Conservation (phyloP, 768 basidiomycete species). For the Pholiota microspora region DNA sequence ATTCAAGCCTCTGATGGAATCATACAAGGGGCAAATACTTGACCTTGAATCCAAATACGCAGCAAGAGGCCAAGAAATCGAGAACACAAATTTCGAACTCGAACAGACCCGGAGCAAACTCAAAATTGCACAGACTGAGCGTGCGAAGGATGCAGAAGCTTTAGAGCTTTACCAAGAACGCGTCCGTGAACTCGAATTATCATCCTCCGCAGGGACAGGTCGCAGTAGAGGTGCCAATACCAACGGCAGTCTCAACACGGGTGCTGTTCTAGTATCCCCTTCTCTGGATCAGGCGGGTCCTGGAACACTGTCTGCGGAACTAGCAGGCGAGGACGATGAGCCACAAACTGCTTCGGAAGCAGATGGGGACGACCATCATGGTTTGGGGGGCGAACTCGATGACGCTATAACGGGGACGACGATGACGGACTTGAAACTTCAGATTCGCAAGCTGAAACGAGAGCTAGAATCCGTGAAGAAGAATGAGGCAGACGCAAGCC, state of each 20-base stretch:
- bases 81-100: constrained; percentile 71
- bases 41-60: constrained; percentile 76
- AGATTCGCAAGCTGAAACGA: constrained; percentile 76
- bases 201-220: constrained; percentile 34
- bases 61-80: constrained; percentile 64
- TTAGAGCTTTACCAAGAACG: constrained; percentile 90
- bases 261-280: constrained; percentile 16
- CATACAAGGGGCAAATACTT: constrained; percentile 83
- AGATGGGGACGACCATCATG: constrained; percentile 53
- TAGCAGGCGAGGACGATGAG: constrained; percentile 23
- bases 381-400: constrained; percentile 83
- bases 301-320: constrained; percentile 22
- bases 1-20: constrained; percentile 89
- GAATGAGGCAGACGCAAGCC: constrained; percentile 74
- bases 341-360: constrained; percentile 32
- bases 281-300: constrained; percentile 15
- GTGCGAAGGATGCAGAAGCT: constrained; percentile 77
- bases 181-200: constrained; percentile 82
- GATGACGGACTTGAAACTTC: constrained; percentile 90
- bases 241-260: neutral
- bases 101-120: constrained; percentile 72
- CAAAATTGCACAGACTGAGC: constrained; percentile 66
- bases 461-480: constrained; percentile 75
- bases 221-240: neutral
- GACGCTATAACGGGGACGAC: constrained; percentile 81